Evolutionary conservation across 352 stramenopile species (phyloP).

Genomic region (Lagenidium sp.): DNA sequence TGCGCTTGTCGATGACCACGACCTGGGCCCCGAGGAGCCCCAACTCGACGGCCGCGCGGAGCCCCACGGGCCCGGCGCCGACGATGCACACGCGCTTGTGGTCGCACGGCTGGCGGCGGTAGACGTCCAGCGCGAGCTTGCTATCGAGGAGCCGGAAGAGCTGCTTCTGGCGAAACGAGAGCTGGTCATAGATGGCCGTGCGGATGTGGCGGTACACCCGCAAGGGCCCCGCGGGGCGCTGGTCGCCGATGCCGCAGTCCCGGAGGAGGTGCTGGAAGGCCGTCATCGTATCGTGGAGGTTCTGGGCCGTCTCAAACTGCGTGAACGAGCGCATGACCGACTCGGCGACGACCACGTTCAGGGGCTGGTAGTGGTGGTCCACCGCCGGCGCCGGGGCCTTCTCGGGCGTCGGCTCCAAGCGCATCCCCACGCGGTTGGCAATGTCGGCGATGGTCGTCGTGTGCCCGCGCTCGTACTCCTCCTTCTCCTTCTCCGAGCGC

Average conservation of each 20-base stretch:
- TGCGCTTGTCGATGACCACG: constrained; percentile 74
- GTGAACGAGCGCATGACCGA: constrained; percentile 32
- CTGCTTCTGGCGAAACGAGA: constrained; percentile 68
- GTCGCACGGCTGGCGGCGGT: constrained; percentile 43
- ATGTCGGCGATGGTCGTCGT: constrained; percentile 15
- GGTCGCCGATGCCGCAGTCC: constrained; percentile 35
- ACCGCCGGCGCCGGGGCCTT: constrained; percentile 3
- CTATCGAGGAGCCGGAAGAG: constrained; percentile 65
- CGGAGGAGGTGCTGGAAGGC: constrained; percentile 46
- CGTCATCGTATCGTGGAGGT: constrained; percentile 41
- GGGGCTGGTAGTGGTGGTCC: constrained; percentile 27
- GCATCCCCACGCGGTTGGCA: constrained; percentile 3
- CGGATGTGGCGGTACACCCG: constrained; percentile 65
- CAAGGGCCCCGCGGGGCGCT: constrained; percentile 41
- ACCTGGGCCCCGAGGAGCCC: constrained; percentile 63
- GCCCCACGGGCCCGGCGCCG: constrained; percentile 60
- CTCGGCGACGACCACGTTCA: constrained; percentile 31
- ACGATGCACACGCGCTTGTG: constrained; percentile 70
- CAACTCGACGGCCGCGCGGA: constrained; percentile 66
- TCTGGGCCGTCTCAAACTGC: constrained; percentile 50
- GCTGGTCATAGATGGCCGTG: constrained; percentile 35
- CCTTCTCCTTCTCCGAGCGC: constrained; percentile 23
- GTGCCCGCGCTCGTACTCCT: constrained; percentile 24
- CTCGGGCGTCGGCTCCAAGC: background rate
- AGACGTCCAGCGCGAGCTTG: constrained; percentile 40